Base-by-base conservation (phyloP, 2,329 filamentous ascomycete species). In the Xylaria arbuscula region DNA sequence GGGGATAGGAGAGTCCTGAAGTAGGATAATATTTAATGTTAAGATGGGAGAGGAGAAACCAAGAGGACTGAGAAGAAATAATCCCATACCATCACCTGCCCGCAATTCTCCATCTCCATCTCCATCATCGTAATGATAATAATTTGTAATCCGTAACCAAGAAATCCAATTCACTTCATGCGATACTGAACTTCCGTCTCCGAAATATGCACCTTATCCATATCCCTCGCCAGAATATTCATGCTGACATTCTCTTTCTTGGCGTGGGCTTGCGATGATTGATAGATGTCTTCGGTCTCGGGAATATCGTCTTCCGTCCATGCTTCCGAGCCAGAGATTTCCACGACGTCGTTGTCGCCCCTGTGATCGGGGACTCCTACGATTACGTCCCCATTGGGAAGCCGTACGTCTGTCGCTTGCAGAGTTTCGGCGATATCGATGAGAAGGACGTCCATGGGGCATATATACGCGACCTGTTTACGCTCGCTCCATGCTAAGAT, bases 361-460 rank as follows among this genome's bases (percentile, higher is more conserved):
- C 76, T 72, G 15, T 61, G 47, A 2, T 38, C 38, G 4, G 75
- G 70, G 11, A 80, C 68, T 11, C 77, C 75, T 2, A 84, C 76
- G 0, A 86, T 74, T 0, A 81, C 76, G 50, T 84, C 80, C 0
- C 86, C 88, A 0, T 89, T 90, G 0, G 93, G 93, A 0, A 97
- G 85, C 5, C 86, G 84, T n/a, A 97, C 88, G 32, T 89, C 86
- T 1, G 81, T 81, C 0, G 93, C 93, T 24, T 90, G 88, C 0
- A 98, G 83, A 0, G 91, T 94, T 70, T 92, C 88, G 34, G 90
- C 91, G 65, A 98, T 97, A 76, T 98, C 95, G 34, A 91, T 88
- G 11, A 98, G 85, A 13, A 97, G 82, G 2, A 98, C 87, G 66
- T 98, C 93, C 95, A 98, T 98, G 0, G 95, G 95, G 69, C 93